Conservation (phyloP, 805 yeast species). For the Lipomyces yamadae region DNA sequence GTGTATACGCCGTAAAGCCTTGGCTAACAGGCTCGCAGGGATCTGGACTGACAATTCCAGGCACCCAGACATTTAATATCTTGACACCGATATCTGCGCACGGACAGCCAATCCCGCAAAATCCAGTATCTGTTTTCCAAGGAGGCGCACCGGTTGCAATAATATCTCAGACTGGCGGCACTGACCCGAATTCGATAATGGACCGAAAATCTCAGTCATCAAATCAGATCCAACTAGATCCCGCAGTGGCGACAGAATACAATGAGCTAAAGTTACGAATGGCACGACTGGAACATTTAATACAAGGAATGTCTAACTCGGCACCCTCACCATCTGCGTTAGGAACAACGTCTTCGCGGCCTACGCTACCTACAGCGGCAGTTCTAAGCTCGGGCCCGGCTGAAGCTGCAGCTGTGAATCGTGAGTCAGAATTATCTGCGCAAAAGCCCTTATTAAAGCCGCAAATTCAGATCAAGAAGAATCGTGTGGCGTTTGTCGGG, state of each 20-base stretch:
- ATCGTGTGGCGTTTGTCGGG: conserved; percentile 28
- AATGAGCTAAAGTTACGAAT: conserved; percentile 29
- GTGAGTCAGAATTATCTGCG: neutral
- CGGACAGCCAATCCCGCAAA: neutral
- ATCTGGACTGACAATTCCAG: conserved; percentile 9
- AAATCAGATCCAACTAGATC: neutral
- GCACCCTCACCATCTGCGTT: neutral
- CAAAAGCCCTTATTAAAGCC: conserved; percentile 4
- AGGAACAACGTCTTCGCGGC: neutral
- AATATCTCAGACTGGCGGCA: neutral
- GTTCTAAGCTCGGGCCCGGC: neutral
- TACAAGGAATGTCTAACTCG: neutral
- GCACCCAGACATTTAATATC: conserved; percentile 19
- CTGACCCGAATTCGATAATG: neutral
- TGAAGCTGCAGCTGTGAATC: neutral
- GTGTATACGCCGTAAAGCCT: conserved; percentile 36
- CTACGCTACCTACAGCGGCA: neutral
- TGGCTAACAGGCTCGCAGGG: conserved; percentile 18
- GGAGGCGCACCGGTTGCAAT: neutral
- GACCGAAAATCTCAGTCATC: neutral
- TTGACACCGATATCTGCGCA: neutral
- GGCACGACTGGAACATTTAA: conserved; percentile 25
- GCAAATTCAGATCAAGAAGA: conserved; percentile 23
- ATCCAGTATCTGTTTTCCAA: neutral
- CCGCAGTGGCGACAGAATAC: conserved; percentile 12